These are phyloP conservation scores for Artemisia argyi DNA, from an alignment of 129 eudicot species.

Conservation along the genomic window DNA sequence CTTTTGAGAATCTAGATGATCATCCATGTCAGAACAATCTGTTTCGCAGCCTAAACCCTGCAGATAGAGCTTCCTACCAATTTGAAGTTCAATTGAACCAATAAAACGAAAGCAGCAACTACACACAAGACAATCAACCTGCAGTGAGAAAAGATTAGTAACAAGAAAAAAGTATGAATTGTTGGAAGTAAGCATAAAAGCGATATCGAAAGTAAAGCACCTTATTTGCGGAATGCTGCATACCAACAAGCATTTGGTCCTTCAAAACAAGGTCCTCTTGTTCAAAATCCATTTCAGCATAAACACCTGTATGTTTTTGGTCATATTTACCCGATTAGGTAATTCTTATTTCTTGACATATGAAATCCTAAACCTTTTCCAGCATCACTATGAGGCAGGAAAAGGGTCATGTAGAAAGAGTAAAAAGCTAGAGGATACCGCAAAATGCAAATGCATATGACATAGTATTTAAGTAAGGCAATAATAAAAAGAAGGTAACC, in stretches of 20 bases:
- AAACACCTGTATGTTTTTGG: slow-evolving; percentile 54
- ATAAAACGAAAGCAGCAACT: slow-evolving; percentile 73
- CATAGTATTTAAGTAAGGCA: too few relatives aligned
- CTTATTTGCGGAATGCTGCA: slow-evolving; percentile 90
- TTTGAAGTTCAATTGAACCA: slow-evolving; percentile 83
- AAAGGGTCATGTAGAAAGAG: too few relatives aligned
- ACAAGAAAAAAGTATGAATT: slow-evolving; percentile 3
- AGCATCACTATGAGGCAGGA: too few relatives aligned
- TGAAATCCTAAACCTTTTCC: too few relatives aligned
- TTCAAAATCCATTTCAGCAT: slow-evolving; percentile 55
- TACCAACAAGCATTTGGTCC: slow-evolving; percentile 85
- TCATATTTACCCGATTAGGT: too few relatives aligned
- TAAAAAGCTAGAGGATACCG: too few relatives aligned
- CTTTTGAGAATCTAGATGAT: slow-evolving; percentile 31
- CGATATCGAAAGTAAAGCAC: slow-evolving; percentile 28
- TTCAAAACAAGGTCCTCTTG: slow-evolving; percentile 77
- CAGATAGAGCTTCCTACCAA: slow-evolving; percentile 81
- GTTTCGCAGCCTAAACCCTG: slow-evolving; percentile 50
- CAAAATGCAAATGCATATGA: too few relatives aligned
- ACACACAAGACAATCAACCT: slow-evolving; percentile 91
- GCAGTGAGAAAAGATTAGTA: slow-evolving; percentile 28
- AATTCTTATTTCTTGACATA: too few relatives aligned
- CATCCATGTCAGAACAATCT: slow-evolving; percentile 32
- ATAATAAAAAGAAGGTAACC: slow-evolving; percentile 39
- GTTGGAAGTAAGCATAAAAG: background rate